phyloP scores from a whole-genome alignment of 345 rosid species.

The Melastoma malabathricum region DNA sequence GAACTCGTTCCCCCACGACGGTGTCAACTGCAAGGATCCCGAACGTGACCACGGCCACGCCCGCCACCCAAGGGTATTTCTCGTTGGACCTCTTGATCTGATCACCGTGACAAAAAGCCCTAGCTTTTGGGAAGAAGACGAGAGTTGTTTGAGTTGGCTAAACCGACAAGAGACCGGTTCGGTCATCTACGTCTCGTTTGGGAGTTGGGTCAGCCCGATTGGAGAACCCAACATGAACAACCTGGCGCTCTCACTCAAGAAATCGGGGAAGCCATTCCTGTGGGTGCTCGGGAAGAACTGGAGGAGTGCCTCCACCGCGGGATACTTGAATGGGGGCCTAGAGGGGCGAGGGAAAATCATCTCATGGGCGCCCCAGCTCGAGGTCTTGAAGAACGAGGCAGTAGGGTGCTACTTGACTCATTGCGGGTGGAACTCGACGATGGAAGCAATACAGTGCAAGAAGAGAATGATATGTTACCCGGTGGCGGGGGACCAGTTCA shows the following conservation, averaged over 20 bases:
- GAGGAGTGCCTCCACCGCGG: constrained; percentile 43
- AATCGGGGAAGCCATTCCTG: constrained; percentile 33
- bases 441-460: constrained; percentile 48
- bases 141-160: constrained; percentile 47
- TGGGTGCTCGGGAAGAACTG: constrained; percentile 47
- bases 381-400: constrained; percentile 34
- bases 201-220: constrained; percentile 74
- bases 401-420: constrained; percentile 56
- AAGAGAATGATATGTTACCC: constrained; percentile 54
- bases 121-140: constrained; percentile 59
- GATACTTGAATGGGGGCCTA: constrained; percentile 27
- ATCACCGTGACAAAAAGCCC: constrained; percentile 15
- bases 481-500: constrained; percentile 69
- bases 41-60: not conserved
- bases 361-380: constrained; percentile 64
- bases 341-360: constrained; percentile 36
- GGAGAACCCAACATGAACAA: constrained; percentile 33
- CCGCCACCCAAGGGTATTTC: constrained; percentile 13
- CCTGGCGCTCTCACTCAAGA: constrained; percentile 44
- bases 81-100: constrained; percentile 30
- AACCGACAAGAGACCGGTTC: constrained; percentile 35
- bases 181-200: constrained; percentile 54
- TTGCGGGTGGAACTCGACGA: constrained; percentile 85
- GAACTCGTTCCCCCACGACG: constrained; percentile 50
- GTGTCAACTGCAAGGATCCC: not conserved